Percentiles rank a stretch among this genome's conserved stretches.
These are phyloP conservation scores for Pseudocercospora eumusae DNA, from an alignment of 2,329 filamentous ascomycete genomes.

Conservation along the genomic window DNA sequence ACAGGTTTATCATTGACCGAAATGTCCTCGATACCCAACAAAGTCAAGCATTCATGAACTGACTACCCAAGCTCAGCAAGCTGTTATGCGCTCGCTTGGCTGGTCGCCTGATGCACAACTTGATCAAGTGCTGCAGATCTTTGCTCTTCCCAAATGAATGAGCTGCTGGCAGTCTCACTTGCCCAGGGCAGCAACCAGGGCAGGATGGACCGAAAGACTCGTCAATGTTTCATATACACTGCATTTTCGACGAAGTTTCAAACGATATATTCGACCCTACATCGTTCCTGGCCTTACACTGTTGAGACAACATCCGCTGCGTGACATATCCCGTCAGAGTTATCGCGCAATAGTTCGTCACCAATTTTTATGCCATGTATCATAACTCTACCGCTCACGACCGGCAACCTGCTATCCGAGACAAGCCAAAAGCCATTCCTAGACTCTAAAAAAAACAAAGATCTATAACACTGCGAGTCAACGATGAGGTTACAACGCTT, in stretches of 20 bases:
- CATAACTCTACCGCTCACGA: neutral
- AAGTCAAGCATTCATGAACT: slow-evolving; percentile 1
- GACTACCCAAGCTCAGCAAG: neutral
- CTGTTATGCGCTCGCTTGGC: neutral
- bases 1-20: neutral
- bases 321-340: neutral
- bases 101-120: neutral
- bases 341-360: neutral
- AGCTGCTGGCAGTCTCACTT: neutral
- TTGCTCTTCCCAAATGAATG: neutral
- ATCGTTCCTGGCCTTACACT: neutral
- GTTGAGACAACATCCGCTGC: neutral
- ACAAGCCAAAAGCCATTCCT: neutral
- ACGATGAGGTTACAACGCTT: slow-evolving; percentile 7
- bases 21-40: neutral
- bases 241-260: neutral
- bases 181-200: neutral
- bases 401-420: neutral
- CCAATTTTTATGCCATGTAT: neutral
- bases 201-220: neutral
- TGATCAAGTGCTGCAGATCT: neutral
- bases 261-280: neutral
- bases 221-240: neutral
- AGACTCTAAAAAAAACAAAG: neutral
- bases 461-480: neutral